These are phyloP conservation scores for Monilinia polystroma DNA, from an alignment of 2,329 filamentous ascomycete genomes.

Conservation along the genomic window DNA sequence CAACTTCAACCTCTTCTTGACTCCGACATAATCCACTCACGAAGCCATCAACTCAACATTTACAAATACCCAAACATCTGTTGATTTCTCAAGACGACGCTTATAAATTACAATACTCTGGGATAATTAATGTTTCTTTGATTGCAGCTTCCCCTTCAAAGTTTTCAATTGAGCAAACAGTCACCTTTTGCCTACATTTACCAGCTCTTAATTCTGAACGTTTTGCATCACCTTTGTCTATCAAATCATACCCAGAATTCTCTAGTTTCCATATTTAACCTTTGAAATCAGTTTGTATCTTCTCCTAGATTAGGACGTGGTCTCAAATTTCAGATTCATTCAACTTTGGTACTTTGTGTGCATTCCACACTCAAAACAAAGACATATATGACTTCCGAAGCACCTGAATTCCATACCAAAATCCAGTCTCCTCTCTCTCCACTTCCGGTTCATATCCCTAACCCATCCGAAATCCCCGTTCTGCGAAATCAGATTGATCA, in stretches of 20 bases:
- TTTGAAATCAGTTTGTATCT: constrained; percentile 19
- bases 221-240: constrained; percentile 5
- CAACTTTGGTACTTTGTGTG: constrained; percentile 11
- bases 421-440: constrained; percentile 69
- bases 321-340: not conserved
- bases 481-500: constrained; percentile 72
- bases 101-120: not conserved
- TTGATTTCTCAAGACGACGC: not conserved
- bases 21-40: not conserved
- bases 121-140: constrained; percentile 6
- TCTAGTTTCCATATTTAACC: constrained; percentile 1
- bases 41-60: not conserved
- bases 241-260: not conserved
- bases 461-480: constrained; percentile 67
- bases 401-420: constrained; percentile 61
- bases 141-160: constrained; percentile 3
- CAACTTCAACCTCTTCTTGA: not conserved
- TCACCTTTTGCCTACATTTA: not conserved
- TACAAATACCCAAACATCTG: not conserved
- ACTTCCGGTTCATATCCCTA: constrained; percentile 65
- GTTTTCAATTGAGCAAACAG: constrained; percentile 4
- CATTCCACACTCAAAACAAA: constrained; percentile 23
- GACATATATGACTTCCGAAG: constrained; percentile 40
- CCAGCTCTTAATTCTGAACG: not conserved
- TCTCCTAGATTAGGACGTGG: not conserved